phyloP scores from a whole-genome alignment of 331 rosid genomes.

The Telfairia occidentalis region DNA sequence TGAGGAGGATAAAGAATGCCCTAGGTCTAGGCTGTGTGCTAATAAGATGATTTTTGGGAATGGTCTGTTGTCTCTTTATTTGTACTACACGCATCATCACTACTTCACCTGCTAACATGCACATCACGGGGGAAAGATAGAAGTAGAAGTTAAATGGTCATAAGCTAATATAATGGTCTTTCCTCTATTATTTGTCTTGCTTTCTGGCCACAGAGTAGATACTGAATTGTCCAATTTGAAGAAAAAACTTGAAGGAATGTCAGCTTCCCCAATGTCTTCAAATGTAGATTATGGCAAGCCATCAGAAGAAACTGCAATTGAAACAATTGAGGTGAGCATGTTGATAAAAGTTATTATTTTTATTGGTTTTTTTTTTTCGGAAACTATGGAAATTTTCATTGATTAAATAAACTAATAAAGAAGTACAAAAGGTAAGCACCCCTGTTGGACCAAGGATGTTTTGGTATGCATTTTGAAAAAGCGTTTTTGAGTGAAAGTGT shows the following conservation, averaged over 20 bases:
- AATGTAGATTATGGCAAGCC: conserved; percentile 31
- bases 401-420: not conserved
- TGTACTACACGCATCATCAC: not conserved
- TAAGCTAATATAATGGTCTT: not conserved
- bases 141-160: not conserved
- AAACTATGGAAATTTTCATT: not conserved
- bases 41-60: not conserved
- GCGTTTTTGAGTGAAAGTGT: not conserved
- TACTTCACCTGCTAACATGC: not conserved
- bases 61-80: not conserved
- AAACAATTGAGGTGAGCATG: conserved; percentile 57
- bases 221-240: conserved; percentile 54
- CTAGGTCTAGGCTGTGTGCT: not conserved
- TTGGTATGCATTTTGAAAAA: not conserved
- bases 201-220: conserved; percentile 58
- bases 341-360: conserved; percentile 4
- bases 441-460: not conserved
- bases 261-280: conserved; percentile 34
- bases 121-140: not conserved
- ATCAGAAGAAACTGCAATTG: conserved; percentile 44
- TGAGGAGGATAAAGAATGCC: not conserved
- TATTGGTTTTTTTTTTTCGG: conserved; percentile 1
- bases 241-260: conserved; percentile 53
- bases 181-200: not conserved
- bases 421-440: not conserved